Conservation (phyloP, 768 basidiomycete genomes). For the Pilatotrama ljubarskyi region DNA sequence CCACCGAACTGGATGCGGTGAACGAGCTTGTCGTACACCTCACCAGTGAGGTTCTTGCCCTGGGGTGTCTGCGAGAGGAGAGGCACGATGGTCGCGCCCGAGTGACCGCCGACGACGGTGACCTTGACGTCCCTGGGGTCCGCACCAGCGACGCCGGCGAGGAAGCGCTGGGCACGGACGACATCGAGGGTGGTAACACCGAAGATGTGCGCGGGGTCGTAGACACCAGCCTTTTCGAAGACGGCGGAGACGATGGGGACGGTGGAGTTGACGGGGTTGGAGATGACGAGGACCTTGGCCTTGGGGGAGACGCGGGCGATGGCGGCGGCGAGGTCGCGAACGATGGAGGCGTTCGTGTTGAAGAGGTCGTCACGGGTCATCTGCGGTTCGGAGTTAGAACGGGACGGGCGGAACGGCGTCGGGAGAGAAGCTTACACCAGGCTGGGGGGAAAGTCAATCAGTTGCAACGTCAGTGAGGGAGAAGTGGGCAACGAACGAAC, state of each 20-base stretch:
- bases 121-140: conserved; percentile 68
- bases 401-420: conserved; percentile 18
- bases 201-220: conserved; percentile 86
- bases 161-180: conserved; percentile 93
- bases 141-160: conserved; percentile 64
- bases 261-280: conserved; percentile 98
- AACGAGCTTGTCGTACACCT: conserved; percentile 75
- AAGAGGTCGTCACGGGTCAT: conserved; percentile 98
- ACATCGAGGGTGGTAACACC: conserved; percentile 99
- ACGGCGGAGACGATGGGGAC: conserved; percentile 95
- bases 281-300: conserved; percentile 95
- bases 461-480: conserved; percentile 27
- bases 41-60: conserved; percentile 74
- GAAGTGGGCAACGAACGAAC: conserved; percentile 42
- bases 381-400: conserved; percentile 41
- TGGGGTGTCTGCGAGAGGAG: conserved; percentile 80
- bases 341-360: conserved; percentile 98
- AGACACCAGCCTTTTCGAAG: conserved; percentile 89
- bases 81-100: conserved; percentile 96
- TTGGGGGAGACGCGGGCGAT: conserved; percentile 84
- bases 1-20: conserved; percentile 97
- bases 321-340: conserved; percentile 90
- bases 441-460: conserved; percentile 46
- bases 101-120: conserved; percentile 94
- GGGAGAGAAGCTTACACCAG: conserved; percentile 64